Evolutionary conservation across 2,329 filamentous ascomycete species (phyloP), one percentile per base, ranked within the genome.

Genomic region (Pseudofabraea citricarpa): DNA sequence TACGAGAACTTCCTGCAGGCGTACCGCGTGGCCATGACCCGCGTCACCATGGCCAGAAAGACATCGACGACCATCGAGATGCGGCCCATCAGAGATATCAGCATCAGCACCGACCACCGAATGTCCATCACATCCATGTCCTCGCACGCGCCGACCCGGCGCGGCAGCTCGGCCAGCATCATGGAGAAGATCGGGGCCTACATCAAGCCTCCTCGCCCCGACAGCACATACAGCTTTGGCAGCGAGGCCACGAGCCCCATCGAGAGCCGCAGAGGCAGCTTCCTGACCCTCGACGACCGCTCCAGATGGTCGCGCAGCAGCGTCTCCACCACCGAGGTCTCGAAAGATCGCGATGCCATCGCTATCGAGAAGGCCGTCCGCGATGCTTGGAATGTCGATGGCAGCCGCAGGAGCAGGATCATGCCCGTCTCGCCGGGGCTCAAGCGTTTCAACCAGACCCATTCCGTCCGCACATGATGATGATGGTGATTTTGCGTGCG

Each of bases 131-230:
- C 35, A 5, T 37, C 35, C 4, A 15, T 32, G n/a, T 41, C 43
- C 6, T 22, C 22, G 13, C 15, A 22, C n/a, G 15, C 35, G 13
- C 29, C 20, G 15, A 15, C 22, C 18, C 35, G 24, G 6, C 43
- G 6, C 32, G 41, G 37, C 12, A 40, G 18, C 21, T 39, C 23
- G 27, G 40, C 26, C 24, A 31, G 33, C 22, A 41, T 39, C 20
- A 46, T 31, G 26, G 39, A 41, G 10, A 41, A 36, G 29, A 44
- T 46, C 15, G 44, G 32, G n/a, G 37, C 44, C 19, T 52, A 52
- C 24, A 40, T 50, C 13, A 50, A 46, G 36, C 47, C 20, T 22
- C 8, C 42, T 8, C 8, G 36, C 15, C 15, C 29, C 1, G 24
- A 24, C 15, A 45, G 23, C 26, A 13, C 3, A 12, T 36, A 36